phyloP scores from a whole-genome alignment of 805 yeast genomes.

The Metschnikowia cerradonensis region DNA sequence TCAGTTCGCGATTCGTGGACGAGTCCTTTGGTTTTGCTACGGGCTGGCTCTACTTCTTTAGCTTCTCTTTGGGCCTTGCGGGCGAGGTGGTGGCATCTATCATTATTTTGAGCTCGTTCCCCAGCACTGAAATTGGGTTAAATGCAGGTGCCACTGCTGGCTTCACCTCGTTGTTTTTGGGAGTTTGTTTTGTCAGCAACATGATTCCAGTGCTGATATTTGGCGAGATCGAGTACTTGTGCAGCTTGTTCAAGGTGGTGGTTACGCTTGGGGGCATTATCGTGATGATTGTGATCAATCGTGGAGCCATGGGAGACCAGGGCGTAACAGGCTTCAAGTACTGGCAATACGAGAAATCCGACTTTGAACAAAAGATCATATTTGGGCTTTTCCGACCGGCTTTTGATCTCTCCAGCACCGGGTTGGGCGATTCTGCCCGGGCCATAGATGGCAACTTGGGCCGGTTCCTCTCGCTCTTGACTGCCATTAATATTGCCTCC shows the following conservation, averaged over 20 bases:
- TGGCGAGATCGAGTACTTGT: conserved; percentile 69
- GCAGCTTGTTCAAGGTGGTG: conserved; percentile 55
- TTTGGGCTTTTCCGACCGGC: conserved; percentile 76
- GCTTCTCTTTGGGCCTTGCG: conserved; percentile 69
- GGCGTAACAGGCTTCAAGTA: conserved; percentile 58
- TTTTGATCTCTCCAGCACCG: conserved; percentile 60
- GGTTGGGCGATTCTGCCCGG: conserved; percentile 42
- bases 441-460: conserved; percentile 66
- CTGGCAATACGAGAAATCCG: conserved; percentile 58
- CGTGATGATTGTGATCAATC: conserved; percentile 60
- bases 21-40: conserved; percentile 74
- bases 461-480: conserved; percentile 53
- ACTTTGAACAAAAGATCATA: conserved; percentile 42
- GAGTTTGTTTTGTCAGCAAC: conserved; percentile 49
- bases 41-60: conserved; percentile 71
- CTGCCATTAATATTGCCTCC: conserved; percentile 60
- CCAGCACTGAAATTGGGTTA: conserved; percentile 48
- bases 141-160: conserved; percentile 45
- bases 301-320: conserved; percentile 46
- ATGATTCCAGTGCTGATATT: conserved; percentile 65
- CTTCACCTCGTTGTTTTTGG: conserved; percentile 58
- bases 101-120: conserved; percentile 68
- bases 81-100: conserved; percentile 80
- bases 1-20: conserved; percentile 70
- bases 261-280: conserved; percentile 52